These are phyloP conservation scores for Vitis vinifera DNA, from an alignment of 164 flowering plant species.

Conservation along the genomic window DNA sequence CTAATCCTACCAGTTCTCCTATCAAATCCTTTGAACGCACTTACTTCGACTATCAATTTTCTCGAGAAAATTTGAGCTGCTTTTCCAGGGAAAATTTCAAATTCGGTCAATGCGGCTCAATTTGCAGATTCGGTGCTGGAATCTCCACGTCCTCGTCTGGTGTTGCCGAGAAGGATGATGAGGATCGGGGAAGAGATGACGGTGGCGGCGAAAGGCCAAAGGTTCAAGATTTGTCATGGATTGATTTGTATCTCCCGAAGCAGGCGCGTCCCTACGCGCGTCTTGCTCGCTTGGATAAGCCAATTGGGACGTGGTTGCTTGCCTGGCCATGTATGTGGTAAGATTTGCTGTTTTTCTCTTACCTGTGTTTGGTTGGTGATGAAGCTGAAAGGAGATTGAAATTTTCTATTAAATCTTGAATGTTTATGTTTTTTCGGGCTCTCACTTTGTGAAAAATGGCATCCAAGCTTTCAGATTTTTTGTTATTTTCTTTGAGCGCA, in stretches of 20 bases:
- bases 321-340: constrained; percentile 99
- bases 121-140: constrained; percentile 6
- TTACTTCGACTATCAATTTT: too few species aligned
- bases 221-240: constrained; percentile 47
- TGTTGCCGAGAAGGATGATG: constrained; percentile 6
- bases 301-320: constrained; percentile 96
- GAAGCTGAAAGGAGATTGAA: neutral
- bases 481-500: too few species aligned
- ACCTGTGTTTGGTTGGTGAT: neutral
- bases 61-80: neutral
- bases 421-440: neutral
- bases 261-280: constrained; percentile 60
- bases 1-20: neutral
- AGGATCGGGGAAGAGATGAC: constrained; percentile 4
- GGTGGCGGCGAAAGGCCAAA: neutral
- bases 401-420: neutral
- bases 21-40: too few species aligned
- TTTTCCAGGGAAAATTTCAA: constrained; percentile 1
- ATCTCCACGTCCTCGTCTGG: constrained; percentile 12
- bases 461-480: neutral
- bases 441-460: neutral
- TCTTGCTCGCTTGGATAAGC: constrained; percentile 93
- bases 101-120: neutral
- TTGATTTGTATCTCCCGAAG: constrained; percentile 70
- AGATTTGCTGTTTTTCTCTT: neutral